Evolutionary conservation across 768 basidiomycete species (phyloP), one percentile per base, ranked within the genome.

Genomic region (Collybia sp.): DNA sequence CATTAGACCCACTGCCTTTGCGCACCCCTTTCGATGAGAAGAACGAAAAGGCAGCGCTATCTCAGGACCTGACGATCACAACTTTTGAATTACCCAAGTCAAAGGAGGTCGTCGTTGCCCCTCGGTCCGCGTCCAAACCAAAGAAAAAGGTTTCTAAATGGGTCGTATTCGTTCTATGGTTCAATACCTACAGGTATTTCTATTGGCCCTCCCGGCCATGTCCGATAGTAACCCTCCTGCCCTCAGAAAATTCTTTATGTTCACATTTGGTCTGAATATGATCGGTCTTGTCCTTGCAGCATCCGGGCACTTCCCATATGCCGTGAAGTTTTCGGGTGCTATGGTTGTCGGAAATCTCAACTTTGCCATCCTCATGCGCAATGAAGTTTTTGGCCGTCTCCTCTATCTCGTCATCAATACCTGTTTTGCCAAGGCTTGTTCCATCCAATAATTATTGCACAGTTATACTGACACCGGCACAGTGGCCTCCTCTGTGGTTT

Each of bases 401-500:
- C 60, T 89, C 15, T 89, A 86, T 58, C 59, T 72, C 44, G 63
- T 83, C 43, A 74, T 85, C 49, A 89, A 86, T 60, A 83, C 79
- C 0, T 65, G 62, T 50, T 87, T 88, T 48, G 83, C 84, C 17
- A 88, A 86, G 75, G 83, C 80, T 52, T 10, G 61, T 49, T 18
- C 3, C 33, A 32, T 35, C 31, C 18, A 19, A 36, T 13, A 9
- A 18, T 12, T 43, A n/a, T 33, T 45, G 35, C 43, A 35, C 19
- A 42, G 39, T 32, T 13, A 33, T 8, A 43, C 15, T 30, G 6
- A 30, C 15, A 31, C 17, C 38, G 17, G 19, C 32, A 12, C 55
- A 85, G 81, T 88, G 86, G 86, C 64, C 86, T 1, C 86, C 86
- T 16, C 68, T 88, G 25, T 79, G 74, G 75, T 87, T 74, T 65